Conservation (phyloP, 495 filamentous ascomycete genomes). For the Penicillium riverlandense region DNA sequence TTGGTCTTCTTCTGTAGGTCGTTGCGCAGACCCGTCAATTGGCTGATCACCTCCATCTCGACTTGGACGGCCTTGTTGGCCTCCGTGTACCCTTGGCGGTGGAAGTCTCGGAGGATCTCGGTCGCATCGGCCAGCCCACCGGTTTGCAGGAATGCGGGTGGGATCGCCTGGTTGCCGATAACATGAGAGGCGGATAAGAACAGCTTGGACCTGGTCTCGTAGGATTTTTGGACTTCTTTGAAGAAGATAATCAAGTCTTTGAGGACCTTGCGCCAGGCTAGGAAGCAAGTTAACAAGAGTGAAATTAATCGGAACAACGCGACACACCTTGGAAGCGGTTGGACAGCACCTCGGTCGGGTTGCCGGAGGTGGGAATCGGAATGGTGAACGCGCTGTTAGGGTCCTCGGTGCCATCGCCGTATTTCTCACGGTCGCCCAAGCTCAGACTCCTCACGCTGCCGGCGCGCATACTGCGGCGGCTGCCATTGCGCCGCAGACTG, state of each 20-base stretch:
- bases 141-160: slow-evolving; percentile 63
- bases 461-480: slow-evolving; percentile 65
- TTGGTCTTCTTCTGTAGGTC: slow-evolving; percentile 95
- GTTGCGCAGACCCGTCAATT: slow-evolving; percentile 74
- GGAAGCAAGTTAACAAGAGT: slow-evolving; percentile 9
- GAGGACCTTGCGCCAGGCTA: slow-evolving; percentile 91
- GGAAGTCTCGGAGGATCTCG: slow-evolving; percentile 71
- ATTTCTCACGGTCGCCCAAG: slow-evolving; percentile 52
- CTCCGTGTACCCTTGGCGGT: slow-evolving; percentile 73
- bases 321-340: slow-evolving; percentile 81
- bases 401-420: slow-evolving; percentile 58
- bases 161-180: slow-evolving; percentile 69
- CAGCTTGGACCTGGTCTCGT: slow-evolving; percentile 79
- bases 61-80: slow-evolving; percentile 87
- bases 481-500: slow-evolving; percentile 74
- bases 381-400: slow-evolving; percentile 78
- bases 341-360: slow-evolving; percentile 82
- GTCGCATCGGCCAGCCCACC: slow-evolving; percentile 83
- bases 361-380: slow-evolving; percentile 80
- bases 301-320: neutral
- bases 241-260: slow-evolving; percentile 95
- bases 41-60: slow-evolving; percentile 82
- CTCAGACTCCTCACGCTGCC: slow-evolving; percentile 73
- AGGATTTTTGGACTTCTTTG: slow-evolving; percentile 83
- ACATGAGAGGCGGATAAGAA: slow-evolving; percentile 76